Conservation (phyloP, 2,329 filamentous ascomycete species). For the Diaporthe eres region DNA sequence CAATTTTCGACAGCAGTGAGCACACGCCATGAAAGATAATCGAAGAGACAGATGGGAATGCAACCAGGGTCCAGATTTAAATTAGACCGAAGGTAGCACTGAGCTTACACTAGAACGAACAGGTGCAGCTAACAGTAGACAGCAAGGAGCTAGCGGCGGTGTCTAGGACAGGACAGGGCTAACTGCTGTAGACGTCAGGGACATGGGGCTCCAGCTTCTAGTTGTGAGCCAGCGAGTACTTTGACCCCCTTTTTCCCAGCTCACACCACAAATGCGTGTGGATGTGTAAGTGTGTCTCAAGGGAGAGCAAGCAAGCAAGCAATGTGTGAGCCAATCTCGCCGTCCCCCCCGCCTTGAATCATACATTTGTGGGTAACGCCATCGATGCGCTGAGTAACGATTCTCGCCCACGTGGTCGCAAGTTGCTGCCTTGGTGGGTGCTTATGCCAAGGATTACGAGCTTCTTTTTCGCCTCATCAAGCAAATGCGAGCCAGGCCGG, state of each 20-base stretch:
- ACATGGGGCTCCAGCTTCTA: neutral
- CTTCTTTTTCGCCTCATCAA: neutral
- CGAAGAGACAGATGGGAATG: neutral
- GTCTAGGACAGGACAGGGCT: neutral
- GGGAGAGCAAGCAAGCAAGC: neutral
- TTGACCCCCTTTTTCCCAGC: neutral
- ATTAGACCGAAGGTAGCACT: neutral
- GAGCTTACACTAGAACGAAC: neutral
- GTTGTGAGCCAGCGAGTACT: neutral
- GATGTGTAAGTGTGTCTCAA: neutral
- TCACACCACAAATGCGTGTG: neutral
- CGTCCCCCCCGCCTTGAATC: neutral
- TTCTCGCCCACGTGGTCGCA: conserved; percentile 6
- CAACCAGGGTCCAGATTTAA: conserved; percentile 13
- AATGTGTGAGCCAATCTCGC: neutral
- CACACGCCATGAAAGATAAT: neutral
- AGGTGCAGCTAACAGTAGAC: neutral
- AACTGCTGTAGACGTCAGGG: neutral
- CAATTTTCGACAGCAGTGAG: neutral
- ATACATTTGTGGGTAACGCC: neutral
- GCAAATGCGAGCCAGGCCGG: neutral
- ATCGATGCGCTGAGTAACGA: conserved; percentile 20
- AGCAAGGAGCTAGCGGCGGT: neutral
- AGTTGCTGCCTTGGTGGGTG: conserved; percentile 14
- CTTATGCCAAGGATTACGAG: conserved; percentile 29